Evolutionary conservation across 2,329 filamentous ascomycete genomes (phyloP), one percentile per base, ranked within the genome.

Genomic region (Arachnomyces sp.): DNA sequence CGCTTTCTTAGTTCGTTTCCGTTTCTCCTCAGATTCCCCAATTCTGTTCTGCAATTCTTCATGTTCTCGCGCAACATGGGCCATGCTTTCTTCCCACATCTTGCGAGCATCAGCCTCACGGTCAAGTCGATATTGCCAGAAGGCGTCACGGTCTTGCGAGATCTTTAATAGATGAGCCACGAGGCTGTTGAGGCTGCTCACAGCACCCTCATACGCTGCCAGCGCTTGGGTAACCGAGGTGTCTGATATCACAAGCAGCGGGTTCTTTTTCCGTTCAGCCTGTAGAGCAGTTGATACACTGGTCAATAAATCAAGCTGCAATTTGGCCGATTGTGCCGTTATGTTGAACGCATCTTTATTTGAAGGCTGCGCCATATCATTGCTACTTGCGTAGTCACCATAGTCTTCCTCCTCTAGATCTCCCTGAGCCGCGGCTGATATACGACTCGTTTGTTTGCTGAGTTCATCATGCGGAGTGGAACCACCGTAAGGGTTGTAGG

Each of bases 71-170:
- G 89, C 92, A n/a, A 98, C 84, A 53, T 89, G 81, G 7, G 92
- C 88, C 92, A 98, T 95, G 64, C 89, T 96, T 55, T 98, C 92
- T 64, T 98, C 92, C 92, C 92, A 98, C 79, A 98, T 85, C 44
- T 85, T 82, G 29, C 92, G 80, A 66, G 96, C 82, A 58, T 94
- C 86, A 32, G 82, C 81, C 65, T 98, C 92, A 39, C 88, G 82
- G 51, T 94, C 89, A 31, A 98, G 71, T 11, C 89, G 81, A 58
- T 94, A 93, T 61, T 96, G 90, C 92, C 92, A 98, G 60, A 94
- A 94, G 1, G 87, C 81, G 62, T 98, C 92, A 38, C 93, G 83
- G 57, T 98, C 92, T 53, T 84, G 82, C 7, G 89, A 90, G 54
- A 98, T 96, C 37, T 89, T 86, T 34, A 95, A 71, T 7, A 98